Percentiles rank a stretch among this genome's conserved stretches.
Conservation (phyloP, 2,329 filamentous ascomycete genomes). For the Taxawa tesnikishii region DNA sequence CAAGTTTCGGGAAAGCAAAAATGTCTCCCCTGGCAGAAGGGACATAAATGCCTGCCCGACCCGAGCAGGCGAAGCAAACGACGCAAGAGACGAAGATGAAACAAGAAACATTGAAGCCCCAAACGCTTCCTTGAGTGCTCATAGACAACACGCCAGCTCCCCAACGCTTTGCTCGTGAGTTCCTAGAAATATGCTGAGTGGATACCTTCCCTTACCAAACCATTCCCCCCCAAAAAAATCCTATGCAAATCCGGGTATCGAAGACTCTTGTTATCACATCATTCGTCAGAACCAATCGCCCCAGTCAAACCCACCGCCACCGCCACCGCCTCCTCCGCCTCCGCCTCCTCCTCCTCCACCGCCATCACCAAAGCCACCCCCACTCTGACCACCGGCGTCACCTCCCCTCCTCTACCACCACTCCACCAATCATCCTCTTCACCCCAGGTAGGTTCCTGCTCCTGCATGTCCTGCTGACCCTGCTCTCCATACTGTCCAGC, state of each 20-base stretch:
- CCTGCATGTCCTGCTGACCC: constrained; percentile 7
- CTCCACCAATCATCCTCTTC: constrained; percentile 18
- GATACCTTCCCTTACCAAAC: no score
- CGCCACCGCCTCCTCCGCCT: constrained; percentile 19
- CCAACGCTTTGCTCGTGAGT: neutral
- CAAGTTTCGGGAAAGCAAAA: no score
- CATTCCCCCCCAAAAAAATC: no score
- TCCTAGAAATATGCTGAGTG: no score
- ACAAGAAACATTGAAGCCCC: no score
- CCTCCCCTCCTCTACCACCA: constrained; percentile 21
- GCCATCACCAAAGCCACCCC: constrained; percentile 17
- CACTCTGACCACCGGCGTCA: constrained; percentile 21
- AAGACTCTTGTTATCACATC: neutral
- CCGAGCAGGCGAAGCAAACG: no score
- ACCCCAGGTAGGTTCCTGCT: constrained; percentile 14
- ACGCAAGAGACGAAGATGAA: no score
- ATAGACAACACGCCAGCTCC: no score
- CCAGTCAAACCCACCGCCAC: constrained; percentile 12
- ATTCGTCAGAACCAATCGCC: constrained; percentile 8
- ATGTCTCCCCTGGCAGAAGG: no score
- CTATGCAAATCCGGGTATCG: neutral
- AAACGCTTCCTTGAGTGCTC: no score
- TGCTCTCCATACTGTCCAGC: constrained; percentile 8
- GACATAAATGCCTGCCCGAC: no score
- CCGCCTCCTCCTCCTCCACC: constrained; percentile 17